Base-by-base conservation (phyloP, 345 rosid genomes). In the Melastoma malabathricum region DNA sequence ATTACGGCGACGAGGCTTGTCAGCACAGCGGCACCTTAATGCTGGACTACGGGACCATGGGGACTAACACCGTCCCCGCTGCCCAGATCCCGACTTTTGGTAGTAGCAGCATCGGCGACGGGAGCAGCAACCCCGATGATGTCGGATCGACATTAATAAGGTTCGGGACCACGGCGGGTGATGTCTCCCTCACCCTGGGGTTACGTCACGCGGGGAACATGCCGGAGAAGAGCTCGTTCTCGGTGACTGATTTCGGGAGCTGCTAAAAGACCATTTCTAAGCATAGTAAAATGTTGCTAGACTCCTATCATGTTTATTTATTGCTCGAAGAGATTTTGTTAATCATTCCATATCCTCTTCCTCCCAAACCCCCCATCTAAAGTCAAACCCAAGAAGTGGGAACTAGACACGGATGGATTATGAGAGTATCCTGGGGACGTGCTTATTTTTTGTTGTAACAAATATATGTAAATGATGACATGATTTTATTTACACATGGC, bases 161-260 rank as follows among this genome's bases (percentile, higher is more conserved):
- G 67, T 79, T 81, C 46, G 97, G 95, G 77, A 72, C 89, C 65
- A 72, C 70, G 3, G 34, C 85, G 13, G 92, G 96, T 22, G 92
- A 86, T 53, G 96, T 90, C 47, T 90, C 98, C 15, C 89, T 90
- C 64, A 90, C 98, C 25, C 74, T 90, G 67, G 98, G 98, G 76
- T 68, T 90, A 57, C 96, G 87, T 60, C 98, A 90, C 54, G 75
- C 84, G 53, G 92, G 92, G 43, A 83, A 78, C 65, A 68, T 72
- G 64, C 76, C 90, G 20, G 92, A 85, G 45, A 81, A 76, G 51
- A 68, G 57, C 17, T 61, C 89, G 48, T 90, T 90, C 80, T 73
- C 89, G 9, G 65, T 81, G 65, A 79, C 86, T 55, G 94, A 82
- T 47, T 83, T 86, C 64, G 81, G 84, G 18, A 72, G 78, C 48